phyloP scores from a whole-genome alignment of 805 yeast genomes.

The Hanseniaspora jakobsenii region DNA sequence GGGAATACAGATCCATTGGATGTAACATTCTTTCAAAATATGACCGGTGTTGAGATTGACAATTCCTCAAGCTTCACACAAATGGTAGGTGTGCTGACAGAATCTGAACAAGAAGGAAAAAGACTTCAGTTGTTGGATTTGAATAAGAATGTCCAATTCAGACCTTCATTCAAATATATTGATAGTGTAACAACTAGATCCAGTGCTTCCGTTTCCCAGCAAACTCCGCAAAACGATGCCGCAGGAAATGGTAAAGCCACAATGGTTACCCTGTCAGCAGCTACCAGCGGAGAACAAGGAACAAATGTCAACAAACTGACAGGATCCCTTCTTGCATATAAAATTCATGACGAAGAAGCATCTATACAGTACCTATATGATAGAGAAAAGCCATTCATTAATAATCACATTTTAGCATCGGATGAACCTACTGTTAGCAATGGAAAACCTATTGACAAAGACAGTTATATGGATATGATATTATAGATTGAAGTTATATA shows the following conservation, averaged over 20 bases:
- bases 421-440: not conserved
- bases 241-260: constrained; percentile 35
- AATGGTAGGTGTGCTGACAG: constrained; percentile 27
- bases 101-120: constrained; percentile 29
- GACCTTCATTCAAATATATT: constrained; percentile 71
- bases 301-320: constrained; percentile 42
- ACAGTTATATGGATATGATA: constrained; percentile 3
- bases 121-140: constrained; percentile 56
- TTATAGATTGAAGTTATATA: not conserved
- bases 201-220: constrained; percentile 1
- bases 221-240: constrained; percentile 29
- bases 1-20: constrained; percentile 45
- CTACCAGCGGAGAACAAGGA: constrained; percentile 43
- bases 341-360: constrained; percentile 50
- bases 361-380: constrained; percentile 23
- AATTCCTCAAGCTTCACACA: constrained; percentile 27
- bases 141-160: constrained; percentile 56
- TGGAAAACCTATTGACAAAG: constrained; percentile 3
- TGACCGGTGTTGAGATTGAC: constrained; percentile 43
- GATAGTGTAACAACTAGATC: constrained; percentile 37
- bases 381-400: constrained; percentile 10
- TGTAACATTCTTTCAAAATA: constrained; percentile 60
- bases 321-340: constrained; percentile 57
- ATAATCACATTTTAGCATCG: not conserved
- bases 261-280: constrained; percentile 68